Evolutionary conservation across 495 filamentous ascomycete genomes (phyloP), one percentile per base, ranked within the genome.

Genomic region (Cudoniella acicularis): DNA sequence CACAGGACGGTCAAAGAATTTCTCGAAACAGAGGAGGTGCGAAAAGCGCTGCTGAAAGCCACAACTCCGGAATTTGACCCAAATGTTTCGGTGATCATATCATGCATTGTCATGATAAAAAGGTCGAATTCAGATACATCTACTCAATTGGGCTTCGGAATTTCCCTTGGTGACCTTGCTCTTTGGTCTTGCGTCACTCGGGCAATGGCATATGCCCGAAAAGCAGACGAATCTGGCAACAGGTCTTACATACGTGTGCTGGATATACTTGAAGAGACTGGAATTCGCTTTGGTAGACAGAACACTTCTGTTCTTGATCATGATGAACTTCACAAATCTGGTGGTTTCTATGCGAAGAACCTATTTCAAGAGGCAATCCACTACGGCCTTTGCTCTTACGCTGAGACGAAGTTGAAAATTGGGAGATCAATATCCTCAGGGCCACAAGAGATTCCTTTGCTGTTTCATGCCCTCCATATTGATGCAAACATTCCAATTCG

Each of bases 1-100:
- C 59, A 61, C 40, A 27, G 59, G 18, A 61, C 59, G n/a, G 59
- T 40, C 11, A 46, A 49, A n/a, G 57, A 60, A 16, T 60, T 54
- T 25, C 50, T 60, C 3, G 49, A 46, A 22, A 20, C 3, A n/a
- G 49, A 36, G 3, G 24, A 10, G 2, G 3, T 24, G 2, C 49
- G 50, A 24, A 41, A 47, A 18, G 18, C 54, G 2, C 25, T 60
- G 27, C 17, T 17, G 22, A 9, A 49, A 3, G 51, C 30, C 0
- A 9, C 22, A n/a, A 10, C 21, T 21, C 45, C 57, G 17, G 26
- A 46, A 6, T 60, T 60, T 18, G 41, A 54, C 18, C 57, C 50
- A 40, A 30, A 60, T 21, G 22, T 54, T 17, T 49, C 22, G 8
- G 40, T 60, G 36, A 54, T 60, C 27, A 48, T n/a, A 48, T 46